Evolutionary conservation across 1,284 basidiomycete genomes (phyloP).

Genomic region (Leccinum angustisporum): DNA sequence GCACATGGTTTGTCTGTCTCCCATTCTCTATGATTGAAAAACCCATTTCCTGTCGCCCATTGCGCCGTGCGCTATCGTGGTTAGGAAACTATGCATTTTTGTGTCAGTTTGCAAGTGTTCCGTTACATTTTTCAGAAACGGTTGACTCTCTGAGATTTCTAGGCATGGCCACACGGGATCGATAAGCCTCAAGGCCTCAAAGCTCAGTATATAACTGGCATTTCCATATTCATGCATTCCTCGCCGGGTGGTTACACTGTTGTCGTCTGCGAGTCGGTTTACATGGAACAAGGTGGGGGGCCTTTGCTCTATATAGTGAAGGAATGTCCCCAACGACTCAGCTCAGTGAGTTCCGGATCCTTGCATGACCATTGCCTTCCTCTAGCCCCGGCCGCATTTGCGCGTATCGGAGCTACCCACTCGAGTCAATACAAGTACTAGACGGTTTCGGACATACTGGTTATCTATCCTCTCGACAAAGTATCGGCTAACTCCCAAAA

Average conservation of each 20-base stretch:
- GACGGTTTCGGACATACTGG: not conserved
- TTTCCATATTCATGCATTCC: constrained; percentile 10
- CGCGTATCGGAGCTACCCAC: not conserved
- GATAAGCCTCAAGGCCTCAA: not conserved
- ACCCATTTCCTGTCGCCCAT: not conserved
- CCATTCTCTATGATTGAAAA: not conserved
- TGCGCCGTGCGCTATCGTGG: not conserved
- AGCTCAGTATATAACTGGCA: not conserved
- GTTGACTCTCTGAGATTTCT: not conserved
- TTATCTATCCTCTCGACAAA: constrained; percentile 4
- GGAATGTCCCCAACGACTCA: constrained; percentile 1
- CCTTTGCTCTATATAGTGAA: constrained; percentile 10
- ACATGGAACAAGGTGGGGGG: not conserved
- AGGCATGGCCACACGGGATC: constrained; percentile 5
- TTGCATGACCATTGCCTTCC: constrained; percentile 6
- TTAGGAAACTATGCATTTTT: not conserved
- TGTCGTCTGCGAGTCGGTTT: constrained; percentile 1
- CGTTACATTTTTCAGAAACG: not conserved
- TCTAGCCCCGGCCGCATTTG: not conserved
- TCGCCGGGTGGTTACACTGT: not conserved
- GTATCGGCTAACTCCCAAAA: not conserved
- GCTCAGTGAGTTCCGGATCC: constrained; percentile 16
- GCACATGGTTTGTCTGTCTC: not conserved
- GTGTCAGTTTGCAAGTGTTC: not conserved
- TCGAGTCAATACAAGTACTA: constrained; percentile 5